Base-by-base conservation (phyloP, 176 grass and related monocot species). In the Aechmea fasciata region DNA sequence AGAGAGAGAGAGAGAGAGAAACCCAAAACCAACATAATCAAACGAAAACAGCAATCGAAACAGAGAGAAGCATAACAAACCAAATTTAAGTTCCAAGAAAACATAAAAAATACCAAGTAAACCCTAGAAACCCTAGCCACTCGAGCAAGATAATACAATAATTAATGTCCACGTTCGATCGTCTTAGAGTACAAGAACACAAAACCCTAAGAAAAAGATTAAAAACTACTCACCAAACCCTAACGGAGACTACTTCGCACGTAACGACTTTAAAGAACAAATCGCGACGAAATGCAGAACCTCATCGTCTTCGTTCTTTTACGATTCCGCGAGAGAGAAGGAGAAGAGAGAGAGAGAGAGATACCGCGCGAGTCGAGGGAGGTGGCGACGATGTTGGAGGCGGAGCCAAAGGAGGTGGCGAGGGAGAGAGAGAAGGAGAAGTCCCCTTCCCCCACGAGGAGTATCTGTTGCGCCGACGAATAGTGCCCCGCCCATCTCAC, bases 351-450 rank as follows among this genome's bases (percentile, higher is more conserved):
- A 13, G 8, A 13, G 14, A 69, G 25, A 19, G 65, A 65, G 49
- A 25, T 68, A 85, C 87, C 87, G 2, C 77, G 63, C 19, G 77
- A 71, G 71, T 90, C 83, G 8, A 78, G 48, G 11, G 87, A 90
- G 1, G 83, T 90, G 11, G 83, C 87, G 18, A 85, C 78, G 73
- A 90, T 50, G 20, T 90, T 80, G 3, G 74, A 52, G 23, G 79
- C 79, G 62, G 87, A 90, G 79, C 77, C 76, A 22, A 90, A 90
- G 15, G 59, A 76, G 12, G n/a, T 65, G 70, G 87, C 80, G 7
- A 90, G 83, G 22, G 83, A 57, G 70, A 80, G 77, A 1, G 87
- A 80, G 74, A 90, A 90, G 26, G 83, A 90, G 13, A 90, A 75
- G 11, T 86, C 63, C 1, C 87, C 87, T 13, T 90, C 87, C 0